Evolutionary conservation across 164 flowering plant species (phyloP), one percentile per base, ranked within the genome.

Genomic region (Macadamia integrifolia): DNA sequence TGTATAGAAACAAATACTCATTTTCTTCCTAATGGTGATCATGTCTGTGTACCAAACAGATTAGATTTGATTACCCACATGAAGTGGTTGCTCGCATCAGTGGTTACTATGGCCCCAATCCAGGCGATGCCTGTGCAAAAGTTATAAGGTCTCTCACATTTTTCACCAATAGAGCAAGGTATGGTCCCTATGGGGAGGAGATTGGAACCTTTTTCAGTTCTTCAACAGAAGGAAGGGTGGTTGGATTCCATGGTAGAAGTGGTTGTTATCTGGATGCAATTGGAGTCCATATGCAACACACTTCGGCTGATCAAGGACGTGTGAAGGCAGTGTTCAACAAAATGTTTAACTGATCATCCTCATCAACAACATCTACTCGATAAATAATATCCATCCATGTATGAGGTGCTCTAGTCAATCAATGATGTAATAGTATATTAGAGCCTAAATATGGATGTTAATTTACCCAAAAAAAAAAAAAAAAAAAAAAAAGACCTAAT

Each of bases 201-300:
- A 57, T 78, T 1, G 98, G 98, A 8, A 81, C 79, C 6, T 87
- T 61, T 74, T 90, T 88, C 82, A 83, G 87, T 43, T 92, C 93
- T 35, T 80, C 83, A 0, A 85, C 77, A 8, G 85, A 88, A 61
- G 98, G 93, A 53, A 92, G 85, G 77, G 86, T 87, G 72, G 88
- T 92, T 3, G 98, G 98, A 3, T 85, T 92, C 72, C 98, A 90
- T 80, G 96, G 96, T 23, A 85, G 87, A 77, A 79, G 91, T 73
- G 75, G 92, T 74, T 57, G 64, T 60, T 90, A 82, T 68, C 72
- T 92, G 79, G 88, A 88, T 69, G 96, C 98, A 30, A 86, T 92
- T 65, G 98, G 98, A 67, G 87, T 89, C 9, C 97, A 92, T 71
- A 88, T 87, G 92, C 96, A 89, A 58, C 91, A 86, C 1, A 11